These are phyloP conservation scores for Ilyonectria robusta DNA, from an alignment of 2,329 filamentous ascomycete genomes.

Conservation along the genomic window DNA sequence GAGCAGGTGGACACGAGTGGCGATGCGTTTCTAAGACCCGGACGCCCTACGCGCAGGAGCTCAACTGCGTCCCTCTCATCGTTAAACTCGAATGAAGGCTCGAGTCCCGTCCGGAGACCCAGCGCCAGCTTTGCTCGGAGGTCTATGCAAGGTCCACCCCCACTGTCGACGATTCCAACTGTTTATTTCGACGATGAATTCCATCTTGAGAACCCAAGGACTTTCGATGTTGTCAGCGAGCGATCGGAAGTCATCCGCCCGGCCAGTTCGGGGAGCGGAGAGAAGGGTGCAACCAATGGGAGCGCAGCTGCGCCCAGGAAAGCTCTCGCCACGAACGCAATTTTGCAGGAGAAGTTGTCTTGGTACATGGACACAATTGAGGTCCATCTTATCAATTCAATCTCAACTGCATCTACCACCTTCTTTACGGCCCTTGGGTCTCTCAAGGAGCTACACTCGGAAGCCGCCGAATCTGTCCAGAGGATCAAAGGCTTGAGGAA, in stretches of 20 bases:
- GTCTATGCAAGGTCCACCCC: slow-evolving; percentile 80
- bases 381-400: slow-evolving; percentile 95
- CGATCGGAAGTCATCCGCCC: slow-evolving; percentile 93
- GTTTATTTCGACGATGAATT: slow-evolving; percentile 98
- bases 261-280: slow-evolving; percentile 66
- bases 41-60: slow-evolving; percentile 50
- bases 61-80: slow-evolving; percentile 64
- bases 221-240: slow-evolving; percentile 96
- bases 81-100: slow-evolving; percentile 63
- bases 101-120: slow-evolving; percentile 59
- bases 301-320: slow-evolving; percentile 77
- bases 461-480: slow-evolving; percentile 91
- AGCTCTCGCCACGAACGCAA: slow-evolving; percentile 94
- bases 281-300: slow-evolving; percentile 70
- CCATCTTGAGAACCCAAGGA: slow-evolving; percentile 94
- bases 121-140: slow-evolving; percentile 69
- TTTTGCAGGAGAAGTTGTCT: slow-evolving; percentile 96
- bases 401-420: slow-evolving; percentile 93
- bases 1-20: slow-evolving; percentile 59
- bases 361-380: slow-evolving; percentile 99
- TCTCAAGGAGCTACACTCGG: slow-evolving; percentile 89
- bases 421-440: slow-evolving; percentile 97
- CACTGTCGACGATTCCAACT: slow-evolving; percentile 89
- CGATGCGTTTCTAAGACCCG: slow-evolving; percentile 65
- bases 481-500: slow-evolving; percentile 85